phyloP scores from a whole-genome alignment of 2,329 filamentous ascomycete genomes.

The Aspergillus pseudoterreus region DNA sequence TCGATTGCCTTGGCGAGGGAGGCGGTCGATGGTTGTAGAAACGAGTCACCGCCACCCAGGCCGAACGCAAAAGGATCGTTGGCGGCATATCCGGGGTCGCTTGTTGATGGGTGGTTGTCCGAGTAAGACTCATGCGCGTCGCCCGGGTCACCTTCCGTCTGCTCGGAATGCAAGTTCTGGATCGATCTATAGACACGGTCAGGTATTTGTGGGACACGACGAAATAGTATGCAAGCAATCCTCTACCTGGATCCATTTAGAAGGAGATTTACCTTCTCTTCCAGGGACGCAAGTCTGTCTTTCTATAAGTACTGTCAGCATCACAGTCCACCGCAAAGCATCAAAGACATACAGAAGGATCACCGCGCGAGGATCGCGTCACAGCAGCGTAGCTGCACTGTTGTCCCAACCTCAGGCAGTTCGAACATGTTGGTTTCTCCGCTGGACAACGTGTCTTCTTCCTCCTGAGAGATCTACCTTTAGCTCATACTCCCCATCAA shows the following conservation, averaged over 20 bases:
- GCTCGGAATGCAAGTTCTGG: conserved; percentile 5
- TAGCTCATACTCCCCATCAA: neutral
- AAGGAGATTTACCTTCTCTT: conserved; percentile 52
- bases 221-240: neutral
- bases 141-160: conserved; percentile 6
- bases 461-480: conserved; percentile 27
- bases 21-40: conserved; percentile 18
- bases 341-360: conserved; percentile 41
- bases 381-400: conserved; percentile 44
- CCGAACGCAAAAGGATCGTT: conserved; percentile 20
- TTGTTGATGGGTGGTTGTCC: conserved; percentile 14
- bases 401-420: conserved; percentile 49
- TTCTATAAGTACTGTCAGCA: conserved; percentile 33
- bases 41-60: conserved; percentile 22
- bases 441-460: conserved; percentile 53
- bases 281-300: conserved; percentile 49
- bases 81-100: conserved; percentile 15
- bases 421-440: conserved; percentile 51
- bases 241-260: conserved; percentile 41
- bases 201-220: conserved; percentile 4
- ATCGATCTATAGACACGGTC: conserved; percentile 11
- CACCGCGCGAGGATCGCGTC: conserved; percentile 35
- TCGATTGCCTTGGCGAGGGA: conserved; percentile 25
- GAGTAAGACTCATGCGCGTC: conserved; percentile 17
- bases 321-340: neutral